Conservation (phyloP, 768 basidiomycete genomes). For the Boletus rex-veris region DNA sequence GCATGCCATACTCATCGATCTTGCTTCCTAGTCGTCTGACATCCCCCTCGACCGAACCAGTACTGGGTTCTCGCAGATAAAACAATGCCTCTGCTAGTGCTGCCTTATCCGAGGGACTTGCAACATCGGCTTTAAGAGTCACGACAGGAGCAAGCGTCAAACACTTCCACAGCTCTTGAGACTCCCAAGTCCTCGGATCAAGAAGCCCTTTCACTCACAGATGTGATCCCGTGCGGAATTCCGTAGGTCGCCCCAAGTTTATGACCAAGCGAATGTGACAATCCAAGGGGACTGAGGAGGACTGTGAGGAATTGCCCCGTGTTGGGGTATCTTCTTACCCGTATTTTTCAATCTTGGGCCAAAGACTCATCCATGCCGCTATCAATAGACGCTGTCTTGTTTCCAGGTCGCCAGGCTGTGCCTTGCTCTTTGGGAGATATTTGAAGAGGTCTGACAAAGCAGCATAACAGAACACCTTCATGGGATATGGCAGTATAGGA, state of each 20-base stretch:
- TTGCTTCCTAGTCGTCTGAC: slow-evolving; percentile 47
- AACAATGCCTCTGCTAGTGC: slow-evolving; percentile 54
- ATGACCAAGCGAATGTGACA: slow-evolving; percentile 75
- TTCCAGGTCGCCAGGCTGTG: slow-evolving; percentile 52
- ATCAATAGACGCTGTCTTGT: slow-evolving; percentile 65
- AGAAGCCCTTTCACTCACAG: slow-evolving; percentile 41
- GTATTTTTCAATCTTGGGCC: slow-evolving; percentile 62
- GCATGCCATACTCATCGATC: slow-evolving; percentile 52
- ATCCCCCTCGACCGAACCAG: slow-evolving; percentile 64
- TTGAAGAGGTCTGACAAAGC: slow-evolving; percentile 71
- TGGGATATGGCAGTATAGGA: slow-evolving; percentile 49
- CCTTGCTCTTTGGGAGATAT: slow-evolving; percentile 65
- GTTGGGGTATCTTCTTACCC: slow-evolving; percentile 34
- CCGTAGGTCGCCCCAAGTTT: slow-evolving; percentile 67
- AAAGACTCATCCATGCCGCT: slow-evolving; percentile 79
- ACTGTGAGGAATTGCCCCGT: not conserved
- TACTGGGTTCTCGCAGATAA: slow-evolving; percentile 57
- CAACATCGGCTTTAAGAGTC: slow-evolving; percentile 52
- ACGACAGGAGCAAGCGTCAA: slow-evolving; percentile 68
- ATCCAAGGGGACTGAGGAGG: slow-evolving; percentile 52
- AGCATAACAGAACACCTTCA: slow-evolving; percentile 62
- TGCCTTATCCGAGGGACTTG: slow-evolving; percentile 60
- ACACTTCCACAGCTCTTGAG: slow-evolving; percentile 42
- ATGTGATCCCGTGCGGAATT: slow-evolving; percentile 82
- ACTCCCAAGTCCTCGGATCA: slow-evolving; percentile 3